Conservation (phyloP, 345 rosid genomes). For the Eucalyptus microcorys region DNA sequence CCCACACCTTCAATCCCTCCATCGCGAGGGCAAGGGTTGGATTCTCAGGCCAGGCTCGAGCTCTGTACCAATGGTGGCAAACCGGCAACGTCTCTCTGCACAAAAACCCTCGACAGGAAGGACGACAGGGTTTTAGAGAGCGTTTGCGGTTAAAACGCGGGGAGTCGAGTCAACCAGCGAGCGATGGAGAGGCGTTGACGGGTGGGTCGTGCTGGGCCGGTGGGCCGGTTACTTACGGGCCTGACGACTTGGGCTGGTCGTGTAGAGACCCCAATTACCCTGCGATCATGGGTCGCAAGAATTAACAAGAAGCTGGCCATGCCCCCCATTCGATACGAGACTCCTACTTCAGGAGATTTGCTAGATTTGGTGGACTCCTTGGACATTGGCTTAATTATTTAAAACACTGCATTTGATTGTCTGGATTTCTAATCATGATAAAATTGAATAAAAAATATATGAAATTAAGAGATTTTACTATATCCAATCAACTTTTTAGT, state of each 20-base stretch:
- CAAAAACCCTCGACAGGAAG: neutral
- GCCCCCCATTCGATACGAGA: neutral
- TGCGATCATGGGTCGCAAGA: neutral
- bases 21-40: neutral
- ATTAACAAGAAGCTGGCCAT: neutral
- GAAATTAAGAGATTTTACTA: no score
- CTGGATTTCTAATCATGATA: no score
- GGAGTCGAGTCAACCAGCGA: neutral
- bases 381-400: neutral
- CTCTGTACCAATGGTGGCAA: neutral
- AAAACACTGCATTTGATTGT: rapidly evolving
- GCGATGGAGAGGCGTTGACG: neutral
- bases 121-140: neutral
- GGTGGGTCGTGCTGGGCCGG: neutral
- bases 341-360: neutral
- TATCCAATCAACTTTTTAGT: no score
- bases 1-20: slow-evolving; percentile 67
- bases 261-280: neutral
- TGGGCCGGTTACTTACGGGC: neutral
- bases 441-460: no score
- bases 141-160: no score
- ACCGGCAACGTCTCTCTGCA: neutral
- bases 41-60: neutral
- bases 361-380: neutral
- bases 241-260: neutral